Evolutionary conservation across 2,329 filamentous ascomycete genomes (phyloP).

Genomic region (Colletotrichum scovillei): DNA sequence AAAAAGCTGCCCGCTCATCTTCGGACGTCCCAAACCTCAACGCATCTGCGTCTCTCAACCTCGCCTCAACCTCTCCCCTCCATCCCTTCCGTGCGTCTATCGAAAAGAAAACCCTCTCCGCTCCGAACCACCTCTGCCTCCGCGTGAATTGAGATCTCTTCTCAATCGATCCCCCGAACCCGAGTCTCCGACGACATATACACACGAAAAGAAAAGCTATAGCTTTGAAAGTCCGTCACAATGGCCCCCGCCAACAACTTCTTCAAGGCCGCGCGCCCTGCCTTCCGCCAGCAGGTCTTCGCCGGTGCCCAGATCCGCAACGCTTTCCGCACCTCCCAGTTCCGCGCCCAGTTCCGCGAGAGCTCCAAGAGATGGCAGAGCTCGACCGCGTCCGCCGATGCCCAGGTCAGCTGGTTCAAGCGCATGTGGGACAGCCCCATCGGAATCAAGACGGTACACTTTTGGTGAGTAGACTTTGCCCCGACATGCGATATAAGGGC

Average conservation of each 20-base stretch:
- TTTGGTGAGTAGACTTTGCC: constrained; percentile 76
- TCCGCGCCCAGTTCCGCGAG: constrained; percentile 55
- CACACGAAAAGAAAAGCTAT: background rate
- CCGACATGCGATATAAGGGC: background rate
- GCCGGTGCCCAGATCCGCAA: constrained; percentile 64
- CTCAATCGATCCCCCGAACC: constrained; percentile 5
- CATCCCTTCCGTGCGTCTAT: constrained; percentile 11
- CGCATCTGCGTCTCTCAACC: constrained; percentile 24
- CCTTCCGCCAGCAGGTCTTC: constrained; percentile 65
- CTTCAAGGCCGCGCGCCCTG: constrained; percentile 66
- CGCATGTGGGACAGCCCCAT: constrained; percentile 86
- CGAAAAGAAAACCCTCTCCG: constrained; percentile 15
- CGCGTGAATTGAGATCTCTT: background rate
- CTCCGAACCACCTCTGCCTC: constrained; percentile 9
- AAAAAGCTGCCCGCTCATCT: constrained; percentile 29
- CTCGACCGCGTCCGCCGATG: constrained; percentile 64
- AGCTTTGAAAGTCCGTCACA: constrained; percentile 29
- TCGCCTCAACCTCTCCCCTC: constrained; percentile 25
- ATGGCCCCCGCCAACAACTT: constrained; percentile 62
- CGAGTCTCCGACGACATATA: background rate
- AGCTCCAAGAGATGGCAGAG: constrained; percentile 75
- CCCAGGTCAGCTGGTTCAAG: constrained; percentile 71
- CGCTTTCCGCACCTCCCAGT: constrained; percentile 59
- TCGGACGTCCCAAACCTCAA: constrained; percentile 35
- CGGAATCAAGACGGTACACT: constrained; percentile 94